Base-by-base conservation (phyloP, 768 basidiomycete species). In the Amanita muscaria region DNA sequence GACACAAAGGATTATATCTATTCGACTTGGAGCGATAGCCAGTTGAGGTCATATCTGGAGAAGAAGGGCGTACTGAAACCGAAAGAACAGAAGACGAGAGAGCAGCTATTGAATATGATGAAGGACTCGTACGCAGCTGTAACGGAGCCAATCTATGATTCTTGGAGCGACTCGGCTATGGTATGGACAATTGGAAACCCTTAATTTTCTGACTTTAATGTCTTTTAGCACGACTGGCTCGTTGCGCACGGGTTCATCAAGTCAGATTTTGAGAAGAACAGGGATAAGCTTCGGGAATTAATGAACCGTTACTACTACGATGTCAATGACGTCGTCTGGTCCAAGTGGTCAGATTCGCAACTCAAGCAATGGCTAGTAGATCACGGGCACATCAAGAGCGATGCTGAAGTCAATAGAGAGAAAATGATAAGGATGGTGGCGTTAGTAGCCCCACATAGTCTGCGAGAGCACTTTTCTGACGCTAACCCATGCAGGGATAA, bases 131-230 rank as follows among this genome's bases (percentile, higher is more conserved):
- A 90, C 57, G 76, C 74, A 30, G 68, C 70, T 40, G 69, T 76
- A 5, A 56, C 78, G 16, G 64, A 73, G 44, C 84, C 85, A 2
- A 61, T 84, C 29, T 98, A 87, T 79, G 69, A 87, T 16, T 76
- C 80, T 3, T 98, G 94, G 93, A 82, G 80, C 43, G 83, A 88
- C 58, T 82, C 79, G 3, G 86, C 88, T 59, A 77, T 92, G 40
- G 85, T 86, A 49, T 40, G 80, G 59, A n/a, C n/a, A n/a, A n/a
- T n/a, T n/a, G n/a, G n/a, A n/a, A n/a, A n/a, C n/a, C n/a, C n/a
- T n/a, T n/a, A n/a, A n/a, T n/a, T n/a, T n/a, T n/a, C n/a, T n/a
- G n/a, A n/a, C n/a, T n/a, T n/a, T n/a, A n/a, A n/a, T n/a, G n/a
- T 9, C 27, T 40, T 42, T 14, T 48, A 88, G 86, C 80, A 81